phyloP scores from a whole-genome alignment of 257 asterid genomes.

The Solanum ossicruentum region DNA sequence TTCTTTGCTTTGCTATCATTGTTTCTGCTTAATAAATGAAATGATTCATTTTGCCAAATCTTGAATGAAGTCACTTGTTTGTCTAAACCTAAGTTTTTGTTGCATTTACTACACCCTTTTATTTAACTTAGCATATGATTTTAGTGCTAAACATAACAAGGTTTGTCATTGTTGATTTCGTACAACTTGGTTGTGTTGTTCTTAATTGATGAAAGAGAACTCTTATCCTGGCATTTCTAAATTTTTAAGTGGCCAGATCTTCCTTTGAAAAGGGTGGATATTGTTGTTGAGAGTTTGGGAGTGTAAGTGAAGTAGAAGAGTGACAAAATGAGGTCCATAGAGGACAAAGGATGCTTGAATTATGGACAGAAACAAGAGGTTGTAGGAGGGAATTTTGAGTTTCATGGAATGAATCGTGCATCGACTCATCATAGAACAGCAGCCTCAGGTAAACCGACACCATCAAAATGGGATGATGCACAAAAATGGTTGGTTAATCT shows the following conservation, averaged over 20 bases:
- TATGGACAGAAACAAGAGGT: constrained; percentile 35
- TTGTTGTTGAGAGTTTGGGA: not conserved
- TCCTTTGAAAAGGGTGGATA: not conserved
- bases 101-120: not conserved
- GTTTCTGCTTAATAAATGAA: not conserved
- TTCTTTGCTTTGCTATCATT: not conserved
- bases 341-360: constrained; percentile 64
- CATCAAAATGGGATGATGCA: constrained; percentile 98
- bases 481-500: constrained; percentile 94
- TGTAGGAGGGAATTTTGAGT: constrained; percentile 43
- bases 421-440: constrained; percentile 38
- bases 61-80: not conserved
- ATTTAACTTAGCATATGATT: not conserved
- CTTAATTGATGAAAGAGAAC: not conserved
- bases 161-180: not conserved
- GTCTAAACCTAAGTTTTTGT: not conserved
- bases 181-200: not conserved
- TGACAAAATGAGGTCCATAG: constrained; percentile 49
- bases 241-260: not conserved
- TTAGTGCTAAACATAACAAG: not conserved
- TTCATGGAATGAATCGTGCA: constrained; percentile 38
- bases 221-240: not conserved
- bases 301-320: not conserved
- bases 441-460: constrained; percentile 70
- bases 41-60: not conserved